Evolutionary conservation across 2,329 filamentous ascomycete genomes (phyloP).

Genomic region (Hortaea werneckii): DNA sequence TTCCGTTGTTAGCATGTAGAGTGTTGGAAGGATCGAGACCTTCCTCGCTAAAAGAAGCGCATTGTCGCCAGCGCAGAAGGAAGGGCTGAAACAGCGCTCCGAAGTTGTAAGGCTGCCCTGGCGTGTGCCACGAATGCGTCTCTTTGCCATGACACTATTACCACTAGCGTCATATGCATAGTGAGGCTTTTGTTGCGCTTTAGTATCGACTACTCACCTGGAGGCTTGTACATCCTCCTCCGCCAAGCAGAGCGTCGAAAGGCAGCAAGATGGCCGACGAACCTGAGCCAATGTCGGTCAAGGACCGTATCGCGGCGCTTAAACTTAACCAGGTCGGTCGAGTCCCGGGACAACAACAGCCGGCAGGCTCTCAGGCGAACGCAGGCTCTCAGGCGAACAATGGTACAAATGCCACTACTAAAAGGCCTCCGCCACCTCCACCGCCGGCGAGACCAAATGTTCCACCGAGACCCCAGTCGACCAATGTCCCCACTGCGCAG

Average conservation of each 20-base stretch:
- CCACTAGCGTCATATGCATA: too few species aligned
- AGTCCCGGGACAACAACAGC: constrained; percentile 25
- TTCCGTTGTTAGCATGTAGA: too few species aligned
- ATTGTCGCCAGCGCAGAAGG: too few species aligned
- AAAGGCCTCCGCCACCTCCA: constrained; percentile 28
- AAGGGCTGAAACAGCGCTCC: too few species aligned
- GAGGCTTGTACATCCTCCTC: too few species aligned
- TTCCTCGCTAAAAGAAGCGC: too few species aligned
- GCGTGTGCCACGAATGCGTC: too few species aligned
- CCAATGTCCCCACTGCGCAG: constrained; percentile 31
- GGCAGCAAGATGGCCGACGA: constrained; percentile 7
- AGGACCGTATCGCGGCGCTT: constrained; percentile 38
- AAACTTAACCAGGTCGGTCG: constrained; percentile 36
- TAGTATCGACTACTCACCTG: too few species aligned
- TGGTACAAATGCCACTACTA: constrained; percentile 16
- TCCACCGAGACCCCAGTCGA: constrained; percentile 24
- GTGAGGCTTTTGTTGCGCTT: too few species aligned
- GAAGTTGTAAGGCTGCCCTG: too few species aligned
- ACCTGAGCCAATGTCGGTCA: constrained; percentile 26
- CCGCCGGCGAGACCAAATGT: constrained; percentile 16
- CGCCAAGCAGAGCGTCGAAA: not conserved
- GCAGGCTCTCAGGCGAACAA: constrained; percentile 14
- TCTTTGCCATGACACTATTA: too few species aligned
- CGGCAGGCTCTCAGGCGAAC: constrained; percentile 12
- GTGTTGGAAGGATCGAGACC: too few species aligned